These are phyloP conservation scores for Sphaerosporella brunnea DNA, from an alignment of 495 filamentous ascomycete species.

Conservation along the genomic window DNA sequence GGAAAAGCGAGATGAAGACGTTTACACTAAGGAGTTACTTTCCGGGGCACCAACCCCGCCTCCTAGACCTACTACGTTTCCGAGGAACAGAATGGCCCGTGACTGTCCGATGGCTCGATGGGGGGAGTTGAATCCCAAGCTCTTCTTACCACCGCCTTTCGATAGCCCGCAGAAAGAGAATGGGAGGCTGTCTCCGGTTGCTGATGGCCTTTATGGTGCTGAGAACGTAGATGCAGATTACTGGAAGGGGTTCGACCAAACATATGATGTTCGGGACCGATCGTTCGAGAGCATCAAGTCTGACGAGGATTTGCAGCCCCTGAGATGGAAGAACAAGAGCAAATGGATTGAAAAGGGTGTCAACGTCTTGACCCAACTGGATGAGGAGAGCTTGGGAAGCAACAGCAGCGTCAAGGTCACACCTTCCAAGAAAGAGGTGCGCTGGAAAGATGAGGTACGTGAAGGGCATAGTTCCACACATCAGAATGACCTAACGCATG, in stretches of 20 bases:
- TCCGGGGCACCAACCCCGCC: not conserved
- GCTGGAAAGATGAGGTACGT: slow-evolving; percentile 2
- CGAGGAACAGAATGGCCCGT: not conserved
- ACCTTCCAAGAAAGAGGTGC: slow-evolving; percentile 4
- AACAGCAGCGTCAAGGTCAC: not conserved
- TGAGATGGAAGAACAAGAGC: not conserved
- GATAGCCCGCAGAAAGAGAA: not conserved
- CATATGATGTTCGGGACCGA: not conserved
- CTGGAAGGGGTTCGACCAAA: slow-evolving; percentile 1
- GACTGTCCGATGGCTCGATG: not conserved
- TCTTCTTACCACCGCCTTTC: not conserved
- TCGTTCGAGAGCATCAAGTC: slow-evolving; percentile 1
- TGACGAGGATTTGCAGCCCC: not conserved
- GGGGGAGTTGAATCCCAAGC: not conserved
- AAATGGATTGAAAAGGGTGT: slow-evolving; percentile 6
- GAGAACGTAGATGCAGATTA: slow-evolving; percentile 2
- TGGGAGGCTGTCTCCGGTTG: not conserved
- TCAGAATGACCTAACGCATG: not conserved
- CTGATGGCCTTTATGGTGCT: slow-evolving; percentile 4
- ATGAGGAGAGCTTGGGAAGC: slow-evolving; percentile 3
- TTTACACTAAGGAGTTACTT: not conserved
- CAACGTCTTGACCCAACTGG: not conserved
- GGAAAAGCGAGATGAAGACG: not conserved
- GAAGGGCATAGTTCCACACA: not conserved
- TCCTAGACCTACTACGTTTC: not conserved